Base-by-base conservation (phyloP, 306 rosid species). In the Senna siamea region DNA sequence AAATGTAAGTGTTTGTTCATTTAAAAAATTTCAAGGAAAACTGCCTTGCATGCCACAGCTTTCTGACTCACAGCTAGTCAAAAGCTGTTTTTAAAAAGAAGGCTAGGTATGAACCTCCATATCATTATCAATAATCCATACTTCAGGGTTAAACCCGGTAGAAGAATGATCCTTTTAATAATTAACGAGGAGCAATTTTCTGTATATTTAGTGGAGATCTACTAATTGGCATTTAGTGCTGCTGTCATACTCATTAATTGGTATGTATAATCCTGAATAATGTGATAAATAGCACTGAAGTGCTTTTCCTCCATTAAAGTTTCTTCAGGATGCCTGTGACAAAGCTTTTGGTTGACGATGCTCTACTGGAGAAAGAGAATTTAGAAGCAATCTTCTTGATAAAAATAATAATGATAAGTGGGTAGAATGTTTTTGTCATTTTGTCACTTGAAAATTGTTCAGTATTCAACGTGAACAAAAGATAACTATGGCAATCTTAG, bases 1-100 rank as follows among this genome's bases (percentile, higher is more conserved):
- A 67, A 88, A 94, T 79, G 99, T 94, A 94, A 80, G 99, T 80
- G 56, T 62, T 76, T 80, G 56, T 62, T 76, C 51, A n/a, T 60
- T 75, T 64, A 50, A 38, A 66, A 74, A 66, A 26, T 58, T 79
- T 35, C 4, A 53, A 72, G 64, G 44, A 73, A 65, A 76, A 19
- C 47, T 69, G 73, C 78, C 69, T 75, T 57, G 32, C 30, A 26
- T 69, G 35, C 43, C 18, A n/a, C 23, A 58, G 19, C 8, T 63
- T 48, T 73, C 66, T 57, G 28, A 61, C 11, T 43, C 12, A 26
- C 3, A n/a, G 70, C 14, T 34, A 61, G 34, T 74, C 30, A 37
- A 67, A 73, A 50, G 53, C 60, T 66, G 40, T 51, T 51, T 26
- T 26, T 65, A 63, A 58, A 62, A 67, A 81, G 69, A 34, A 56